Evolutionary conservation across 1,139 yeast genomes (phyloP), one percentile per base, ranked within the genome.

Genomic region (Yamadazyma trypodendri): DNA sequence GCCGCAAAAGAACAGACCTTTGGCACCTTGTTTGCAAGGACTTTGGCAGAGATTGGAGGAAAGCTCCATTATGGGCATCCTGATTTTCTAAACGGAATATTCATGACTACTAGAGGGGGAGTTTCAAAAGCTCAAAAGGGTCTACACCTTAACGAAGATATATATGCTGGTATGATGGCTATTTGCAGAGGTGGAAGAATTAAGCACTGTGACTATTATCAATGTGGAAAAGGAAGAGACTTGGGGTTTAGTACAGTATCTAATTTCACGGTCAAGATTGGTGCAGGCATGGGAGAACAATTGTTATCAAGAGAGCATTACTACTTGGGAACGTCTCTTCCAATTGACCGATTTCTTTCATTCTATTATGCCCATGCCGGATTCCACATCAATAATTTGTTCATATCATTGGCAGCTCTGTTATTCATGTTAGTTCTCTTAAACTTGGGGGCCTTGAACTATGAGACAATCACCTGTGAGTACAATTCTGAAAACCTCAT

Each of bases 271-370:
- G 80, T 92, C 0, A 88, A 88, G 54, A 87, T 88, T 52, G 96
- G 96, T 0, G 90, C 95, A 30, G 96, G 96, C 1, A 88, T 88
- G 96, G 96, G 96, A 0, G 96, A 88, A 53, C 96, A 88, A 51
- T 72, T 86, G 55, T 61, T 88, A 12, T 86, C 95, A 4, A 65
- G 96, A 46, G 96, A 88, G 52, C 86, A 88, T 53, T 87, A 77
- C 54, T 84, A 84, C 54, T 63, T 88, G 44, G 95, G 96, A 0
- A 83, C 92, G 0, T 81, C 76, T 41, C 63, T 88, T 31, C 90
- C 95, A 0, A 65, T 86, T 36, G 96, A 88, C 54, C 60, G 95
- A 38, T 86, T 88, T 55, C 60, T 88, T 28, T 82, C 96, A 0
- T 88, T 88, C 53, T 88, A 84, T 56, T 88, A 87, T 61, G 96